Percentiles rank a stretch among this genome's conserved stretches.
These are phyloP conservation scores for Penicillium aurantiogriseum DNA, from an alignment of 2,329 filamentous ascomycete species.

Conservation along the genomic window DNA sequence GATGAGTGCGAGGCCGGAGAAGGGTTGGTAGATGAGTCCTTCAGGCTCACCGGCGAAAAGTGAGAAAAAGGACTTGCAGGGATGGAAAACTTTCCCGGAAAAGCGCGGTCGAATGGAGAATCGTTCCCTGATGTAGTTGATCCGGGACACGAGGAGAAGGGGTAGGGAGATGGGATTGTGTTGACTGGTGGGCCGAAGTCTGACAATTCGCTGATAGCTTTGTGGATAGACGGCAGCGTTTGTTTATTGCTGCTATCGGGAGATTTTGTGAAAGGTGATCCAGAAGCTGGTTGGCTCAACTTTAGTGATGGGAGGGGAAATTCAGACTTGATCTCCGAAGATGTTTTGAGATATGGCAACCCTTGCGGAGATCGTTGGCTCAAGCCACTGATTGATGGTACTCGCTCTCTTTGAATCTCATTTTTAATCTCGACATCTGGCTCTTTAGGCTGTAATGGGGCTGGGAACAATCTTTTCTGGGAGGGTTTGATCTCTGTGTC, in stretches of 20 bases:
- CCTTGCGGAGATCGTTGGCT: slow-evolving; percentile 12
- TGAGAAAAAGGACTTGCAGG: slow-evolving; percentile 38
- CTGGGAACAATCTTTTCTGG: neutral
- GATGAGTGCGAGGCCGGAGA: slow-evolving; percentile 34
- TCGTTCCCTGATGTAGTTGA: slow-evolving; percentile 30
- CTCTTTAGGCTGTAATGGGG: neutral
- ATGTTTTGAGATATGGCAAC: slow-evolving; percentile 23
- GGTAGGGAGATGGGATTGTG: slow-evolving; percentile 27
- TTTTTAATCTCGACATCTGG: neutral
- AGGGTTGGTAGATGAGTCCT: slow-evolving; percentile 36
- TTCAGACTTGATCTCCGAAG: slow-evolving; percentile 29
- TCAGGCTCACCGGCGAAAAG: slow-evolving; percentile 40
- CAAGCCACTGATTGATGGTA: slow-evolving; percentile 6
- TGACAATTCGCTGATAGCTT: slow-evolving; percentile 36
- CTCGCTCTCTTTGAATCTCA: neutral
- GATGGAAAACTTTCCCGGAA: slow-evolving; percentile 32
- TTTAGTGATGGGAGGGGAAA: slow-evolving; percentile 43
- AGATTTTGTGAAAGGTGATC: slow-evolving; percentile 26
- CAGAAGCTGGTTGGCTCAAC: slow-evolving; percentile 34
- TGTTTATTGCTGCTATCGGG: slow-evolving; percentile 34
- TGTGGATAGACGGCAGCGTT: slow-evolving; percentile 43
- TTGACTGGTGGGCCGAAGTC: slow-evolving; percentile 24
- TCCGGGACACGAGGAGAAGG: slow-evolving; percentile 26
- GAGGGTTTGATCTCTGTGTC: neutral
- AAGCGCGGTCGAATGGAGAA: slow-evolving; percentile 31